Evolutionary conservation across 257 asterid species (phyloP), one percentile per base, ranked within the genome.

Genomic region (Gynochthodes officinalis): DNA sequence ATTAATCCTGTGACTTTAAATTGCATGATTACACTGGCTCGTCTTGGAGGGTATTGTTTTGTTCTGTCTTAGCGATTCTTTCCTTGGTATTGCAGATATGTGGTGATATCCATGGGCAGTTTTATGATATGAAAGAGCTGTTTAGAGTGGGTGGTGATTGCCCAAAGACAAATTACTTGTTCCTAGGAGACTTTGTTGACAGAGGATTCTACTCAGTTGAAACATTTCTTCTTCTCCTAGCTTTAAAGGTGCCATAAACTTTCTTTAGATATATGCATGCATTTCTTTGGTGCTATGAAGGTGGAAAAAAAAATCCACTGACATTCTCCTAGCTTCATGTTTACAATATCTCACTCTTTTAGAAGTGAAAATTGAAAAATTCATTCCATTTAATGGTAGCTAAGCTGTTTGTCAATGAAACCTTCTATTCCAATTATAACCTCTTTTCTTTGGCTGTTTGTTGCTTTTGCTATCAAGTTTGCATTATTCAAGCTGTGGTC

Each of bases 31-130:
- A 9, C 23, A 28, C 75, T 70, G 30, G 13, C 30, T 9, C 62
- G 63, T 23, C 28, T 11, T 74, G 57, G 16, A 48, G 21, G 40
- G 30, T 42, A 60, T 46, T 46, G 27, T 73, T 39, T 37, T 2
- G 33, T 43, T 67, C 33, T 67, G 8, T 28, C 21, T 53, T 43
- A 71, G 18, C 67, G 30, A 61, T 42, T 75, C 55, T 67, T 53
- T 67, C 58, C 64, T 75, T 60, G 69, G 43, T 19, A 44, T 23
- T 86, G 75, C 81, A 94, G 98, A 91, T 94, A 73, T 94, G 99
- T 82, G 99, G 99, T 40, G 99, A 94, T 88, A 94, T 94, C 71
- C 99, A 94, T 11, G 99, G 99, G 65, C 99, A 94, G 77, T 91
- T 94, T 76, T 91, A 91, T 85, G 99, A 94, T 90, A 87, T 94